Base-by-base conservation (phyloP, 208 protist genomes). In the Plasmodiophora brassicae region DNA sequence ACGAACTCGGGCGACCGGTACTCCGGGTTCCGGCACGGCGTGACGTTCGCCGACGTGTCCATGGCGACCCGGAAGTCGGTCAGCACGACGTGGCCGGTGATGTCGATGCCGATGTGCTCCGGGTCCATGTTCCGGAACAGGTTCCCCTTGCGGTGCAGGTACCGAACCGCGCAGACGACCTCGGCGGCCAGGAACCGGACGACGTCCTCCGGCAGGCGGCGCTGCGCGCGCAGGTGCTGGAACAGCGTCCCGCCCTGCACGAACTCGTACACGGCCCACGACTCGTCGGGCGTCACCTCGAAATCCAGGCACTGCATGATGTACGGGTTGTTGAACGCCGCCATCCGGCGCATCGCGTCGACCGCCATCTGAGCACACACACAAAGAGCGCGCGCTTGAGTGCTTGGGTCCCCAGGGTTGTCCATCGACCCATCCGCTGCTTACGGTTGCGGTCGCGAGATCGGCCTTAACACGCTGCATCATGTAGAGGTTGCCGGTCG, bases 51-150 rank as follows among this genome's bases (percentile, higher is more conserved):
- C 10, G 1, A 20, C 10, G 54, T 46, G 20, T 88, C 87, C 28
- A 89, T 96, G 20, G 93, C 91, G 28, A 96, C 95, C 8, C 96
- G 95, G 91, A 98, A 98, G 91, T 98, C 96, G 1, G 94, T 94
- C 0, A 98, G 89, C 46, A 95, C 96, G 43, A 97, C 90, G 88
- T 98, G 92, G 0, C 93, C 94, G 35, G 91, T 46, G 38, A 85
- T 83, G 45, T 94, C 92, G 0, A 95, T 36, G 5, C 94, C 88
- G 32, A 95, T 92, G 78, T 95, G 95, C 85, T 95, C 94, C 43
- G 94, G 93, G 85, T 95, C 95, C 35, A 95, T 45, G 57, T 93
- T 90, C 25, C 93, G 53, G 88, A 93, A 94, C 43, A 95, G 85
- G 57, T 95, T 92, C 41, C 90, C 93, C 38, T 89, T 50, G 20